Percentiles rank a stretch among this genome's conserved stretches.
These are phyloP conservation scores for Kwoniella dendrophila DNA, from an alignment of 768 basidiomycete species.

Conservation along the genomic window DNA sequence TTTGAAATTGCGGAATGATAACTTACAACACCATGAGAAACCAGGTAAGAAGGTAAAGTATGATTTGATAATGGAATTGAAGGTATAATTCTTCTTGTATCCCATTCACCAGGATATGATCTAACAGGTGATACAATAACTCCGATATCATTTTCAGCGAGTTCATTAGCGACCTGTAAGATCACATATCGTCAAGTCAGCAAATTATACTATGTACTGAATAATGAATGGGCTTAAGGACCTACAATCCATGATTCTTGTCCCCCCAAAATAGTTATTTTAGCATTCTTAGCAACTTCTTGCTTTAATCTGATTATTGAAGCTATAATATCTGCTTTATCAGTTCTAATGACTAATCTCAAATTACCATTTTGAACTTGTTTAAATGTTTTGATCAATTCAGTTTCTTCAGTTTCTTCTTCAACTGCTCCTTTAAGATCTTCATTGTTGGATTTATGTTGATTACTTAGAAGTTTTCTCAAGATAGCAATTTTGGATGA, in stretches of 20 bases:
- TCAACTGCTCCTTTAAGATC: constrained; percentile 8
- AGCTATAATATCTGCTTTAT: constrained; percentile 73
- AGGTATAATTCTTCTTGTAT: constrained; percentile 64
- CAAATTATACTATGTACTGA: neutral
- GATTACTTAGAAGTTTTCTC: constrained; percentile 62
- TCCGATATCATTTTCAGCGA: constrained; percentile 69
- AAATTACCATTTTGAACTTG: constrained; percentile 62
- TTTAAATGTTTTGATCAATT: constrained; percentile 61
- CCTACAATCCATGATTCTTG: constrained; percentile 54
- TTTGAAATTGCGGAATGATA: constrained; percentile 66
- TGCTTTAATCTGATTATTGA: constrained; percentile 67
- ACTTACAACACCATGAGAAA: constrained; percentile 67
- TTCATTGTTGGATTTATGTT: neutral
- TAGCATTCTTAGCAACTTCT: constrained; percentile 62
- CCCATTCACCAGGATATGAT: constrained; percentile 75
- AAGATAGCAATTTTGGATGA: constrained; percentile 81
- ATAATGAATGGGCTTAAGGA: neutral
- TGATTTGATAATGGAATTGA: constrained; percentile 72
- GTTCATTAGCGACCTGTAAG: constrained; percentile 69
- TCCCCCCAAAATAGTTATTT: constrained; percentile 57
- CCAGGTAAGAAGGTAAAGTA: constrained; percentile 65
- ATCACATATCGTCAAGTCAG: constrained; percentile 58
- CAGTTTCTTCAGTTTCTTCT: constrained; percentile 57
- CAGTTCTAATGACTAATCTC: constrained; percentile 65
- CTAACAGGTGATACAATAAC: constrained; percentile 69